phyloP scores from a whole-genome alignment of 495 filamentous ascomycete genomes.

The Pyrenopolyporus hunteri region DNA sequence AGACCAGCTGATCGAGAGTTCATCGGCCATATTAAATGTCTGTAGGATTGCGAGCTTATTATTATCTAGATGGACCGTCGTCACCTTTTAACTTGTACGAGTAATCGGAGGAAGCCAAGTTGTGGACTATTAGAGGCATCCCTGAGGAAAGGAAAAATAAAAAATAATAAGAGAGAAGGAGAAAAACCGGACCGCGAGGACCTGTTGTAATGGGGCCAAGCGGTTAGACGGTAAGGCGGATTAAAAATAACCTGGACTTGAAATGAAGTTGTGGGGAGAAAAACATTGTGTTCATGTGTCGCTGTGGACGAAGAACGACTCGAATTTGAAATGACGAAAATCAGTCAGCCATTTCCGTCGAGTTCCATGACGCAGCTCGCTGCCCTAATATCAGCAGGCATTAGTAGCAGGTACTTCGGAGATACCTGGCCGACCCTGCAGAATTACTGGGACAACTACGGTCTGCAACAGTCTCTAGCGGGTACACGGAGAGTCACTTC shows the following conservation, averaged over 20 bases:
- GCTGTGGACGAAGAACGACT: slow-evolving; percentile 7
- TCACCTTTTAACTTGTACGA: slow-evolving; percentile 10
- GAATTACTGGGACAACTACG: neutral
- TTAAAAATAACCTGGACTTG: neutral
- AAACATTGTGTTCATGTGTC: neutral
- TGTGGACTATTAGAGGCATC: slow-evolving; percentile 20
- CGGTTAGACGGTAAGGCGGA: neutral
- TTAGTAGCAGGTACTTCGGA: neutral
- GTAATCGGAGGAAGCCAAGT: neutral
- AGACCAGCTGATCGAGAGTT: slow-evolving; percentile 61
- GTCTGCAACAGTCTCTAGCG: neutral
- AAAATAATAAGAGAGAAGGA: too few species aligned
- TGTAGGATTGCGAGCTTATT: neutral
- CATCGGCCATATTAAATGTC: slow-evolving; percentile 45
- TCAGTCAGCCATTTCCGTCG: slow-evolving; percentile 37
- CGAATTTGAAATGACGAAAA: slow-evolving; percentile 31
- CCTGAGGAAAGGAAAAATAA: slow-evolving; percentile 3
- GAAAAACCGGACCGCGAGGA: too few species aligned
- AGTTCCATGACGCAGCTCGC: slow-evolving; percentile 36
- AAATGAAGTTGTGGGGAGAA: slow-evolving; percentile 30
- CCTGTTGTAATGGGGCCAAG: neutral
- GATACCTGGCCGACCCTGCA: neutral
- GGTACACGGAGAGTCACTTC: slow-evolving; percentile 10
- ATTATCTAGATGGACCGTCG: slow-evolving; percentile 9
- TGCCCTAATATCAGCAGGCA: slow-evolving; percentile 6